Evolutionary conservation across 2,329 filamentous ascomycete genomes (phyloP), one percentile per base, ranked within the genome.

Genomic region (Coniosporium tulheliwenetii): DNA sequence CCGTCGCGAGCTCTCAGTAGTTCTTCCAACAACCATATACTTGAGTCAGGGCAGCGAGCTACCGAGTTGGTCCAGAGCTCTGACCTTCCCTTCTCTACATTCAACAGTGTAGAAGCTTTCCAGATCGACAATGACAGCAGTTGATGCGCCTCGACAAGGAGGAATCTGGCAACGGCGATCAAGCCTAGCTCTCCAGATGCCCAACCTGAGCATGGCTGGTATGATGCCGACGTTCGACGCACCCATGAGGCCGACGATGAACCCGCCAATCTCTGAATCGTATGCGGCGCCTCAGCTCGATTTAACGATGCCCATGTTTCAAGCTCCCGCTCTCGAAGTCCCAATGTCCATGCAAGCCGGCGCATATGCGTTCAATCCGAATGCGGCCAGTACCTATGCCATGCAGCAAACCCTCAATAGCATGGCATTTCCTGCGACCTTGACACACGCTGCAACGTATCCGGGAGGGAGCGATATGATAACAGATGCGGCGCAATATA

Each of bases 91-190:
- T 26, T 4, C 19, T 26, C 19, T 7, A 26, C 19, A 7, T 26
- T 26, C 19, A 26, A 26, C 19, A 7, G 8, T 5, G 32, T 33
- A 10, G 32, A 8, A 10, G 13, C 8, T 33, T 8, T 33, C 32
- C 32, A 10, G 32, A 26, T 8, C 32, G 8, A 13, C 32, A 5
- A 35, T 41, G 39, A 34, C 39, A 30, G 35, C 33, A 26, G n/a
- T 37, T 10, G 26, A 37, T 29, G 33, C 39, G 36, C 19, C 36
- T 12, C 40, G 39, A 13, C 40, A 33, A 16, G 37, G 37, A 36
- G 37, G 40, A 30, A 14, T 42, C 29, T 42, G 40, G 40, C 40
- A 42, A 7, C 40, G 36, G 30, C 40, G 36, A 14, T 32, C 26
- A 29, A 42, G 40, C 31, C 30, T 38, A 31, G 19, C 16, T 32